phyloP scores from a whole-genome alignment of 345 rosid species.

The Hirschfeldia incana region DNA sequence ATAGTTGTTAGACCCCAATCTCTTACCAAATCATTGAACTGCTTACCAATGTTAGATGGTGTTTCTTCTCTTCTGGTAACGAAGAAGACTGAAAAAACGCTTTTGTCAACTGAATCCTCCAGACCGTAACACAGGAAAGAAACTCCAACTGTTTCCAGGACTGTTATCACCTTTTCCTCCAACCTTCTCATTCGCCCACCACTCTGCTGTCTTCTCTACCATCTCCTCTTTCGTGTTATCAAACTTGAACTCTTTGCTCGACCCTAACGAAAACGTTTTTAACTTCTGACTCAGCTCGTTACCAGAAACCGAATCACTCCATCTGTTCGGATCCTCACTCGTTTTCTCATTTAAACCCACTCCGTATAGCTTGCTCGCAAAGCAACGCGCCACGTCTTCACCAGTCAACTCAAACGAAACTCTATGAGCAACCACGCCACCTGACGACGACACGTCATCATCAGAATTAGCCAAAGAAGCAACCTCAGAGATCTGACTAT shows the following conservation, averaged over 20 bases:
- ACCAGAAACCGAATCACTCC: neutral
- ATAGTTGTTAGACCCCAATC: constrained; percentile 29
- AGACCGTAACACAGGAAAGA: constrained; percentile 79
- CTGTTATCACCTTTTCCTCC: constrained; percentile 49
- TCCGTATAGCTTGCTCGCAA: constrained; percentile 47
- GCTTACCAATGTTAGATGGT: constrained; percentile 23
- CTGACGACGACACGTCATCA: constrained; percentile 41
- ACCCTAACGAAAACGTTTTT: constrained; percentile 60
- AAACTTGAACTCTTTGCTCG: constrained; percentile 84
- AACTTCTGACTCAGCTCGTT: constrained; percentile 63
- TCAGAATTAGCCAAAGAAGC: constrained; percentile 51
- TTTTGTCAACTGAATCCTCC: constrained; percentile 58
- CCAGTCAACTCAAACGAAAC: constrained; percentile 93
- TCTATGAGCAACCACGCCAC: constrained; percentile 47
- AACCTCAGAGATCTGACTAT: constrained; percentile 53
- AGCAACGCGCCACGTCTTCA: constrained; percentile 91
- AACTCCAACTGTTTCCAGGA: constrained; percentile 65
- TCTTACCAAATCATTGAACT: constrained; percentile 28
- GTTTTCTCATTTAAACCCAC: constrained; percentile 44
- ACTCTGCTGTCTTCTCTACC: constrained; percentile 49
- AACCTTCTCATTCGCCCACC: constrained; percentile 93
- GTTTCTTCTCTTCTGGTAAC: neutral
- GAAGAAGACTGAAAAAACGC: constrained; percentile 4
- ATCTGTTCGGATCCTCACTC: neutral
- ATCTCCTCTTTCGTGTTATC: constrained; percentile 59